phyloP scores from a whole-genome alignment of 176 grass and related monocot genomes.

The Aegilops bicornis region DNA sequence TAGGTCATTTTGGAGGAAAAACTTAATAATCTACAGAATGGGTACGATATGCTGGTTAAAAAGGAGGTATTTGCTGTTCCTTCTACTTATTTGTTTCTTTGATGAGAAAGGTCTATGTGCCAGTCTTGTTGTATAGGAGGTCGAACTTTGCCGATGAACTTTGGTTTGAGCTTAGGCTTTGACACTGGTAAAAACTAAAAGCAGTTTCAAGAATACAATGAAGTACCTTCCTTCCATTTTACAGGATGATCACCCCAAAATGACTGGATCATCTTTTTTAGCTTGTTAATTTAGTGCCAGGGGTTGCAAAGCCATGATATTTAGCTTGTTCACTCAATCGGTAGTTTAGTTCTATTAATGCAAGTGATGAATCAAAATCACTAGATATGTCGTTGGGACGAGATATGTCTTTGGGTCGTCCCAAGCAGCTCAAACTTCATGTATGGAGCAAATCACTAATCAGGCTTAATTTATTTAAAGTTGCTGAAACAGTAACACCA shows the following conservation, averaged over 20 bases:
- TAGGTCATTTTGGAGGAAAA: conserved; percentile 62
- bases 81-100: conserved; percentile 31
- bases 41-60: conserved; percentile 52
- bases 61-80: conserved; percentile 58
- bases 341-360: background rate
- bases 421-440: background rate
- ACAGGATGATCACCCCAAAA: conserved; percentile 10
- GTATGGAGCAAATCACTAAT: background rate
- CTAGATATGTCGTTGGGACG: too few relatives aligned
- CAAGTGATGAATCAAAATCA: conserved; percentile 3
- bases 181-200: background rate
- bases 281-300: background rate
- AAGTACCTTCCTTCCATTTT: conserved; percentile 1
- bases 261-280: background rate
- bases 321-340: conserved; percentile 9
- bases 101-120: background rate
- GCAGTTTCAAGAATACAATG: background rate
- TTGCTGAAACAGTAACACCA: background rate
- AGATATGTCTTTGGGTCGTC: too few relatives aligned
- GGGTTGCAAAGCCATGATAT: conserved; percentile 17
- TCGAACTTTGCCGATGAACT: conserved; percentile 17
- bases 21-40: conserved; percentile 62
- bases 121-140: background rate
- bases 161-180: conserved; percentile 21
- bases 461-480: background rate